phyloP scores from a whole-genome alignment of 2,329 filamentous ascomycete species.

The Aulographum hederae region DNA sequence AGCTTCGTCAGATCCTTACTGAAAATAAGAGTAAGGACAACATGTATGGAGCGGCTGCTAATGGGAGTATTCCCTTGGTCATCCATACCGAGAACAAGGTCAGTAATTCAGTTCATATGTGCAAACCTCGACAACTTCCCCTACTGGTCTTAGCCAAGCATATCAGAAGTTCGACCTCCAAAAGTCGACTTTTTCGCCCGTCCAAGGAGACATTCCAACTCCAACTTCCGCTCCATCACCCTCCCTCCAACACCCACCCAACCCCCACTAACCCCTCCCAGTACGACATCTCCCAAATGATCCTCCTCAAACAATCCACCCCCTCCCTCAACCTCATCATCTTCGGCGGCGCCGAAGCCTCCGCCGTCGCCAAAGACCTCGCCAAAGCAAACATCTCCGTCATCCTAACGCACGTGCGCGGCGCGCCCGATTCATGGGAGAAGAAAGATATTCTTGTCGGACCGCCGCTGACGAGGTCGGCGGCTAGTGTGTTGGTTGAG shows the following conservation, averaged over 20 bases:
- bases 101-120: no score
- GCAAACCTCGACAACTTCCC: no score
- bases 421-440: constrained; percentile 38
- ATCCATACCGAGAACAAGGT: constrained; percentile 23
- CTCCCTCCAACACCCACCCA: no score
- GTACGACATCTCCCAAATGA: constrained; percentile 39
- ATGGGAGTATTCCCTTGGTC: constrained; percentile 21
- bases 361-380: constrained; percentile 39
- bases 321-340: constrained; percentile 28
- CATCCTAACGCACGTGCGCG: constrained; percentile 23
- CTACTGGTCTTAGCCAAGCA: no score
- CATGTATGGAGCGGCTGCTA: constrained; percentile 19
- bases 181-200: no score
- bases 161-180: no score
- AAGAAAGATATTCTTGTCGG: constrained; percentile 42
- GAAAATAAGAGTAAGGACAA: constrained; percentile 18
- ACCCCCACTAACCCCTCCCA: no score
- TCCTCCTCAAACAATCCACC: constrained; percentile 38
- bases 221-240: no score
- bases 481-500: constrained; percentile 36
- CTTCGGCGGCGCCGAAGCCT: constrained; percentile 44
- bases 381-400: constrained; percentile 38
- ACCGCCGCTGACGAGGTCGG: constrained; percentile 47
- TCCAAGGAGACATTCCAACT: no score
- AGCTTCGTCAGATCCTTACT: constrained; percentile 18